phyloP scores from a whole-genome alignment of 768 basidiomycete species.

The Rhizopogon sp. region DNA sequence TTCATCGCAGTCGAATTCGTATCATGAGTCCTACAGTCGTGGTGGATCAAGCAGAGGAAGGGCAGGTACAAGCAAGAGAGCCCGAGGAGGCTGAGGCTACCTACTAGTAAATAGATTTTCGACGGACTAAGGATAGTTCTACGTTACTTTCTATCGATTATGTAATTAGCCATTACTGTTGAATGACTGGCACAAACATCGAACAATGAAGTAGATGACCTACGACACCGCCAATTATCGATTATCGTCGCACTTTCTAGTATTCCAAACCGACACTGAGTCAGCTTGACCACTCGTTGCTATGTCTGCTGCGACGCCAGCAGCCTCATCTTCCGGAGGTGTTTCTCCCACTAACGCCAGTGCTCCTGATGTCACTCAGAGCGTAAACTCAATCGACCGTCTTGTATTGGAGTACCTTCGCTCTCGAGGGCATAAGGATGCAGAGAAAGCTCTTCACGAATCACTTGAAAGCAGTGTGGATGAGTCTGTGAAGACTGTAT shows the following conservation, averaged over 20 bases:
- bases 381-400: constrained; percentile 28
- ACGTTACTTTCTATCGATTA: not conserved
- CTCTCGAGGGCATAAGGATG: constrained; percentile 37
- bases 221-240: too few species aligned
- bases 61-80: constrained; percentile 2
- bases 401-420: constrained; percentile 47
- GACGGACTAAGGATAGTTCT: not conserved
- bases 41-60: not conserved
- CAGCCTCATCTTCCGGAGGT: constrained; percentile 28
- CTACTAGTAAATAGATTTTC: not conserved
- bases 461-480: constrained; percentile 28
- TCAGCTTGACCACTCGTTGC: not conserved
- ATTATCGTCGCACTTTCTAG: not conserved
- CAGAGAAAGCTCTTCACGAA: constrained; percentile 40
- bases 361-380: constrained; percentile 20
- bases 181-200: too few species aligned
- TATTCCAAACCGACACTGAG: not conserved
- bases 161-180: not conserved
- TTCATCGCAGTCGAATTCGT: not conserved
- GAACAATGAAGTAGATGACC: too few species aligned
- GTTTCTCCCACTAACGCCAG: constrained; percentile 24
- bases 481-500: constrained; percentile 33
- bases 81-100: not conserved
- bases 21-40: not conserved
- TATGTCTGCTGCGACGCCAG: constrained; percentile 29